phyloP scores from a whole-genome alignment of 2,329 filamentous ascomycete species.

The Cadophora malorum region DNA sequence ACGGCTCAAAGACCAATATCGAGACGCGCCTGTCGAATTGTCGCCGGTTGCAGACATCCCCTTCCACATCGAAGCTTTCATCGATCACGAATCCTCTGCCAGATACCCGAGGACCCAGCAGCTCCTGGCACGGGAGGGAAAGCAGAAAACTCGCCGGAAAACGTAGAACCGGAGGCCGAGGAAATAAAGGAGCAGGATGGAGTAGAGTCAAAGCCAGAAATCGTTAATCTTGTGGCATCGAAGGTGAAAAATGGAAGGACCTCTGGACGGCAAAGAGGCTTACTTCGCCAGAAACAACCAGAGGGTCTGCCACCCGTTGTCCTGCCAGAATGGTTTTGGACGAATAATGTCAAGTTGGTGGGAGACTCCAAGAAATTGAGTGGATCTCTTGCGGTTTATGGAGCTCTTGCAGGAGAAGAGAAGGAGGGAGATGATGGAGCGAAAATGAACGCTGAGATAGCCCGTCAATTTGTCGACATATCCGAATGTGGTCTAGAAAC shows the following conservation, averaged over 20 bases:
- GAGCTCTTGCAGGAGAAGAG: conserved; percentile 14
- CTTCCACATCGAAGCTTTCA: conserved; percentile 42
- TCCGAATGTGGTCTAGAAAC: conserved; percentile 30
- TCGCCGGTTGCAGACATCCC: conserved; percentile 42
- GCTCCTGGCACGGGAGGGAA: conserved; percentile 21
- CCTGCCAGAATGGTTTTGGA: conserved; percentile 63
- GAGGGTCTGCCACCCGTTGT: conserved; percentile 56
- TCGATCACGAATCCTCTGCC: conserved; percentile 37
- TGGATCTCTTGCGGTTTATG: conserved; percentile 37
- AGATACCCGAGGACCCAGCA: conserved; percentile 37
- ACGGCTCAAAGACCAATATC: conserved; percentile 40
- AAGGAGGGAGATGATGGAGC: conserved; percentile 20
- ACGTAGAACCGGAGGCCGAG: conserved; percentile 31
- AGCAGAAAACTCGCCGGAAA: conserved; percentile 23
- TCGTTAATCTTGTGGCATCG: conserved; percentile 16
- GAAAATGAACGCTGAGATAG: conserved; percentile 16
- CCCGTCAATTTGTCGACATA: conserved; percentile 22
- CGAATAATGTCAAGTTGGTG: conserved; percentile 52
- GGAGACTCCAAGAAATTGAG: conserved; percentile 29
- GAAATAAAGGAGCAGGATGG: conserved; percentile 28
- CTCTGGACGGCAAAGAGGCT: conserved; percentile 29
- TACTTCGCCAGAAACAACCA: conserved; percentile 36
- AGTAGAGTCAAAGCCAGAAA: conserved; percentile 19
- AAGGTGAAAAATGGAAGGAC: conserved; percentile 33
- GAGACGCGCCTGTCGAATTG: conserved; percentile 42